Evolutionary conservation across 441 rosid genomes (phyloP), one percentile per base, ranked within the genome.

Genomic region (Dalechampia spathulata): DNA sequence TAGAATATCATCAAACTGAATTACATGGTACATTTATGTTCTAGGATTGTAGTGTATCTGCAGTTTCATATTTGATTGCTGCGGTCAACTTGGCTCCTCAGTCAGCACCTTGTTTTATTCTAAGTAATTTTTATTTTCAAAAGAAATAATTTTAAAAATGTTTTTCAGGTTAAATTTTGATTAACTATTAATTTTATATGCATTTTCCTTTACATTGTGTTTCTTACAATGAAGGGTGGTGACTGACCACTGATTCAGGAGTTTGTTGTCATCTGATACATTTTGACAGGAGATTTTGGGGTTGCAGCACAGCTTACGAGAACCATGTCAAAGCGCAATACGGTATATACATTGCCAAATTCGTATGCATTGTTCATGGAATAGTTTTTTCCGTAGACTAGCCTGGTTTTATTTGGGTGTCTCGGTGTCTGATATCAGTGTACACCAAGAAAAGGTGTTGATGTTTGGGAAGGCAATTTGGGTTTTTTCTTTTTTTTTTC

Each of bases 241-340:
- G 57, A 32, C 30, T 61, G 47, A 23, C 39, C 30, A 64, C 66
- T 71, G 57, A 69, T 71, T 51, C 55, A 39, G 37, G 46, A 64
- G 23, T 53, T 47, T 46, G 48, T 11, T 57, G 26, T 55, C 45
- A 52, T 56, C 39, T 62, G 50, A 32, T 57, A 57, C 57, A 46
- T 58, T 52, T 42, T 63, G 80, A 73, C 87, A 94, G 99, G 97
- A 71, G 99, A 94, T 76, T 94, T 94, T 84, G 99, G 99, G 63
- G 99, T 94, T 71, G 99, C 99, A 11, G 97, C 97, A 14, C 99
- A 94, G 65, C 96, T 94, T 62, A 90, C 97, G 6, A 80, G 99
- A 70, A 94, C 99, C 64, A 94, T 94, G 99, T 94, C 99, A 42
- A 94, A 94, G 75, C 87, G 97, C 64, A 94, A 94, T 70, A 94